Conservation (phyloP, 306 rosid species). For the Cucurbita moschata region DNA sequence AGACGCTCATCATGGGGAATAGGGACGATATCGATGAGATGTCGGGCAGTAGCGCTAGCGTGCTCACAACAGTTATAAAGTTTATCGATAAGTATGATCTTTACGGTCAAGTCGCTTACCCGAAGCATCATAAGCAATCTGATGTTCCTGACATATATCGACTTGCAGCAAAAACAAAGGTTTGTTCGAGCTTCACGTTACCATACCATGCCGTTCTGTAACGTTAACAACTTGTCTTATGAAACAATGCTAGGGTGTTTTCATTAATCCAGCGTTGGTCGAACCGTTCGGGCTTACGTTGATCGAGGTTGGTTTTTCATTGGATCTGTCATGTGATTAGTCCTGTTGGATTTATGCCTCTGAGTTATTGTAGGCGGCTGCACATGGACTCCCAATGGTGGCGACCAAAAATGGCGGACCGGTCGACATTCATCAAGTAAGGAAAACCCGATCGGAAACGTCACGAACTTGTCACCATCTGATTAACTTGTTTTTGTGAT, state of each 20-base stretch:
- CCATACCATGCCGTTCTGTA: neutral
- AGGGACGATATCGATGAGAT: conserved; percentile 71
- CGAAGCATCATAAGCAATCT: conserved; percentile 79
- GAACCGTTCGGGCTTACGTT: conserved; percentile 90
- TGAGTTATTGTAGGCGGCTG: conserved; percentile 57
- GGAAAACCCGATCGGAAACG: neutral
- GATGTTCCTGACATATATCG: conserved; percentile 94
- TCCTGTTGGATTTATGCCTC: neutral
- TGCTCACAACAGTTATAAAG: conserved; percentile 65
- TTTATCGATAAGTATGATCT: conserved; percentile 77
- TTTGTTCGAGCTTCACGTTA: conserved; percentile 5
- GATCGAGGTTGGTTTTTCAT: conserved; percentile 52
- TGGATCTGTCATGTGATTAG: neutral
- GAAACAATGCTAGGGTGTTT: conserved; percentile 59
- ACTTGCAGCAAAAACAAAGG: conserved; percentile 78
- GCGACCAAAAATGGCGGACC: conserved; percentile 93
- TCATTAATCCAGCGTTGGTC: conserved; percentile 86
- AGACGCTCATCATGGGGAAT: conserved; percentile 84
- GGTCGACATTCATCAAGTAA: conserved; percentile 77
- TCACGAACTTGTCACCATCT: neutral
- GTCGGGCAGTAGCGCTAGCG: conserved; percentile 67
- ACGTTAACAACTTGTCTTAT: conserved; percentile 10
- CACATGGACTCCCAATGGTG: conserved; percentile 90
- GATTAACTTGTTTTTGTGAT: neutral
- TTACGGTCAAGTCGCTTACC: conserved; percentile 82